phyloP scores from a whole-genome alignment of 148 eudicot genomes.

The Limonium bicolor region DNA sequence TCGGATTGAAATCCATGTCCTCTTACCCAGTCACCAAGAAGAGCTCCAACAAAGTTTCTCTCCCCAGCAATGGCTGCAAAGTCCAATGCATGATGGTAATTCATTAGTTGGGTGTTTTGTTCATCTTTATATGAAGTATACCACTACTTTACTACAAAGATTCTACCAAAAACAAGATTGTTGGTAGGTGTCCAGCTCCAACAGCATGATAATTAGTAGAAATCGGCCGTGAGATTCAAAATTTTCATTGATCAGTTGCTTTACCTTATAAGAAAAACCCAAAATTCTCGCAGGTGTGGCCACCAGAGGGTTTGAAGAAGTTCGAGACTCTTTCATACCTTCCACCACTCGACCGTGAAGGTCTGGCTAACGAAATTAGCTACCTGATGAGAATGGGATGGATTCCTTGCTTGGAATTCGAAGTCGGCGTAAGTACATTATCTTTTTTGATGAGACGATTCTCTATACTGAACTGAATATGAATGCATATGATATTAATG shows the following conservation, averaged over 20 bases:
- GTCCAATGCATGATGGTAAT: constrained; percentile 37
- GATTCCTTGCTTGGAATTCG: constrained; percentile 43
- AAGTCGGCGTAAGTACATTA: constrained; percentile 8
- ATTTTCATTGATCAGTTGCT: neutral
- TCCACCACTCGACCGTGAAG: constrained; percentile 32
- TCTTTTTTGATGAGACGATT: neutral
- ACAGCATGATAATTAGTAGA: no score
- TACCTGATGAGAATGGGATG: constrained; percentile 45
- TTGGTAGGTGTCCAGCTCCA: no score
- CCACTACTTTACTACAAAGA: neutral
- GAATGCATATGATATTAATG: neutral
- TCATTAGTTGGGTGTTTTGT: neutral
- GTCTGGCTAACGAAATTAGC: constrained; percentile 28
- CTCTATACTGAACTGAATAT: neutral
- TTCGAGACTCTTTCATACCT: constrained; percentile 57
- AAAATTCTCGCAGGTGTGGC: constrained; percentile 43
- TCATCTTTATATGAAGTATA: neutral
- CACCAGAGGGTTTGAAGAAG: constrained; percentile 41
- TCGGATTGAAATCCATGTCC: constrained; percentile 30
- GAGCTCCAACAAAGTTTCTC: constrained; percentile 15
- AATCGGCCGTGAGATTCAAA: no score
- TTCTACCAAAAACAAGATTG: no score
- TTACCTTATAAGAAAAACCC: neutral
- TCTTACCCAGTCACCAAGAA: constrained; percentile 30
- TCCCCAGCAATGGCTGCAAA: constrained; percentile 40